Conservation (phyloP, 805 yeast genomes). For the Wickerhamiella dianesei region DNA sequence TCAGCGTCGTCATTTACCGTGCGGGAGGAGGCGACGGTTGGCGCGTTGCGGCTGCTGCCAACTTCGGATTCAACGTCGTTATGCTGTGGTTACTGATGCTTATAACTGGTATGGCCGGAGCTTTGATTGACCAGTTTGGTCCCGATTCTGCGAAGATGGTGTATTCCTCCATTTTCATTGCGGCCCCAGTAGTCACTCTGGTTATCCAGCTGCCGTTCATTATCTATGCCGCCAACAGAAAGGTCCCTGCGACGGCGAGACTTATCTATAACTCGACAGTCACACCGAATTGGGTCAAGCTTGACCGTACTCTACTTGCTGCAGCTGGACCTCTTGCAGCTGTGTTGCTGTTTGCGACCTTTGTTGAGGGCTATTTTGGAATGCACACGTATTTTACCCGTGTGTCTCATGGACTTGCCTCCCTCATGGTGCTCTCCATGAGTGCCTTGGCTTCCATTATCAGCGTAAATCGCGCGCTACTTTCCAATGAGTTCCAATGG, state of each 20-base stretch:
- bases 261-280: conserved; percentile 19
- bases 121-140: conserved; percentile 4
- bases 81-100: conserved; percentile 7
- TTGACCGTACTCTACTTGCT: conserved; percentile 18
- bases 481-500: conserved; percentile 22
- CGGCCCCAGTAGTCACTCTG: not conserved
- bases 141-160: not conserved
- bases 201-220: conserved; percentile 18
- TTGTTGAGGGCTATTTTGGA: conserved; percentile 6
- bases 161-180: not conserved
- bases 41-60: conserved; percentile 10
- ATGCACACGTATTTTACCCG: conserved; percentile 10
- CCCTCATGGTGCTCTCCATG: conserved; percentile 14
- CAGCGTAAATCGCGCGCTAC: conserved; percentile 21
- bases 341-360: conserved; percentile 9
- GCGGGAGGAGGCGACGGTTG: conserved; percentile 17
- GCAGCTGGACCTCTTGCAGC: conserved; percentile 16
- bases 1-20: conserved; percentile 18
- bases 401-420: conserved; percentile 12
- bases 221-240: conserved; percentile 14
- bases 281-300: conserved; percentile 21
- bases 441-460: conserved; percentile 18
- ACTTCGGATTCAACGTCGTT: conserved; percentile 9
- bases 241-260: conserved; percentile 18
- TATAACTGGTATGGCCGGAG: not conserved